Conservation (phyloP, 2,329 filamentous ascomycete species). For the Stromatinia cepivora region DNA sequence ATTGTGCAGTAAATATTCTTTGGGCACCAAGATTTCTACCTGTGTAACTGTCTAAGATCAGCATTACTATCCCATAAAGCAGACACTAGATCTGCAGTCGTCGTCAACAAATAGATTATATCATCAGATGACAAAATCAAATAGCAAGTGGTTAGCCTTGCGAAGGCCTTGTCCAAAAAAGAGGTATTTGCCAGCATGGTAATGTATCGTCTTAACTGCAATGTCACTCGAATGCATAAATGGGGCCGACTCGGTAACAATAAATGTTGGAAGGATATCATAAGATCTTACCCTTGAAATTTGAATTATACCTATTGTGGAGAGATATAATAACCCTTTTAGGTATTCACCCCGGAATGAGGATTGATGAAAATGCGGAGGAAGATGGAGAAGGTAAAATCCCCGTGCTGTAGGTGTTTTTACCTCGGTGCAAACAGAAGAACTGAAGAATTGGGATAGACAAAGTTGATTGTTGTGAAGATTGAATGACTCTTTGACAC, state of each 20-base stretch:
- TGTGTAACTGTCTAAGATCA: conserved; percentile 1
- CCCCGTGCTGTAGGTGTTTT: conserved; percentile 1
- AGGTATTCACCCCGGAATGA: conserved; percentile 30
- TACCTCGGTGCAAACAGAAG: conserved; percentile 5
- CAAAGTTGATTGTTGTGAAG: not conserved
- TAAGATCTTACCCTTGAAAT: not conserved
- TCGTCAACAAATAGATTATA: not conserved
- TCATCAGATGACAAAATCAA: conserved; percentile 1
- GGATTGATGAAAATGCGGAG: conserved; percentile 23
- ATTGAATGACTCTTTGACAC: not conserved
- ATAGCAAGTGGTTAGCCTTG: not conserved
- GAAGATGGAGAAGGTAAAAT: conserved; percentile 28
- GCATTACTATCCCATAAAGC: not conserved
- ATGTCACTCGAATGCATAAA: not conserved
- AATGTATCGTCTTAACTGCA: not conserved
- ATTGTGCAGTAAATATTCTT: not conserved
- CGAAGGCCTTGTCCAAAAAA: not conserved
- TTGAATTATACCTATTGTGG: not conserved
- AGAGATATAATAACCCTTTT: not conserved
- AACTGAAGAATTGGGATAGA: not conserved
- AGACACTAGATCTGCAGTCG: conserved; percentile 8
- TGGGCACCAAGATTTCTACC: not conserved
- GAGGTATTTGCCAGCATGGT: not conserved
- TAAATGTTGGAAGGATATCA: not conserved
- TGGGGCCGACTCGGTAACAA: not conserved